Conservation (phyloP, 2,329 filamentous ascomycete species). For the Hypoxylon sp. region DNA sequence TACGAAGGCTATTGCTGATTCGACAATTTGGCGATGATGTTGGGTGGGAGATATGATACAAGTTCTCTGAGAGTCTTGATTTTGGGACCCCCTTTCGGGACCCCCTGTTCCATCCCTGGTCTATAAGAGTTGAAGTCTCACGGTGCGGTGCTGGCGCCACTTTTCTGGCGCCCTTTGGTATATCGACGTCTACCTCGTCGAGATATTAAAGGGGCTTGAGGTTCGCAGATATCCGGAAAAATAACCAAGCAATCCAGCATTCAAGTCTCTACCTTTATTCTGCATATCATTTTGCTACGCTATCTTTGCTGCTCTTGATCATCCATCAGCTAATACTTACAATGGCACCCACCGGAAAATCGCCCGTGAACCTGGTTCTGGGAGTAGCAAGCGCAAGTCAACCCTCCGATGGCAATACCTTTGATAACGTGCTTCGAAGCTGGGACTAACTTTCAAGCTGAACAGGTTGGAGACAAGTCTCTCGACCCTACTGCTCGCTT, state of each 20-base stretch:
- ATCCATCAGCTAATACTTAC: background rate
- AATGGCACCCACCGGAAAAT: slow-evolving; percentile 2
- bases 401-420: background rate
- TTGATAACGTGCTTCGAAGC: background rate
- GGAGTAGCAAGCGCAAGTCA: background rate
- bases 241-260: background rate
- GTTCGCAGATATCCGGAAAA: background rate
- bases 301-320: background rate
- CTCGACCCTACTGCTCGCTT: slow-evolving; percentile 29
- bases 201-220: background rate
- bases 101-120: background rate
- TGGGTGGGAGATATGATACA: background rate
- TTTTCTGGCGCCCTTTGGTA: background rate
- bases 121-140: background rate
- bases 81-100: background rate
- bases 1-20: background rate
- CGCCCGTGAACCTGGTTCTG: background rate
- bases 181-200: background rate
- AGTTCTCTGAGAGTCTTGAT: background rate
- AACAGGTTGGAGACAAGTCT: slow-evolving; percentile 32
- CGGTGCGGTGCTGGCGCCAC: background rate
- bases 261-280: background rate
- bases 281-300: background rate
- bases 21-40: background rate
- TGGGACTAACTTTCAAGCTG: background rate